Evolutionary conservation across 2,329 filamentous ascomycete genomes (phyloP).

Genomic region (Aspergillus ustus): DNA sequence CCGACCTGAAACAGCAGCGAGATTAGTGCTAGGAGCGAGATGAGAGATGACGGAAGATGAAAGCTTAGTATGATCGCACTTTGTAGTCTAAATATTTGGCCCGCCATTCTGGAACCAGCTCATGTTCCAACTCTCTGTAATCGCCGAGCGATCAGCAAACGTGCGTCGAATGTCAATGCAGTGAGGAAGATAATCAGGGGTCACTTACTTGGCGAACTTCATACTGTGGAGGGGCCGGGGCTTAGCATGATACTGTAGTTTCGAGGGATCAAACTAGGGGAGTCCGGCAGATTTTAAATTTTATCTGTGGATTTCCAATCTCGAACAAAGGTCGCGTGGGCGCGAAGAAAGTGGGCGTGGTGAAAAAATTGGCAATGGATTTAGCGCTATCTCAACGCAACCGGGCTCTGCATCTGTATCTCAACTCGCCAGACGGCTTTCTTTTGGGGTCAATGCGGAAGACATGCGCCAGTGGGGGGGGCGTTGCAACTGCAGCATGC

Average conservation of each 20-base stretch:
- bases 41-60: not conserved
- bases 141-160: slow-evolving; percentile 24
- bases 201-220: slow-evolving; percentile 65
- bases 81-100: slow-evolving; percentile 96
- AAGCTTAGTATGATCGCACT: slow-evolving; percentile 46
- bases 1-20: slow-evolving; percentile 56
- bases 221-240: slow-evolving; percentile 42
- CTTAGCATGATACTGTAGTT: slow-evolving; percentile 23
- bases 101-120: slow-evolving; percentile 92
- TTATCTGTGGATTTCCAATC: not conserved
- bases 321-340: slow-evolving; percentile 5
- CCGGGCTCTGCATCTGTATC: slow-evolving; percentile 3
- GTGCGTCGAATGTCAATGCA: slow-evolving; percentile 22
- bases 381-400: slow-evolving; percentile 13
- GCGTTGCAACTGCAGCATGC: not conserved
- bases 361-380: slow-evolving; percentile 12
- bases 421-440: not conserved
- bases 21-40: slow-evolving; percentile 4
- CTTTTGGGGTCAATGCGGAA: not conserved
- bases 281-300: slow-evolving; percentile 18
- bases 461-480: not conserved
- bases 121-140: slow-evolving; percentile 75
- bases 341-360: slow-evolving; percentile 3
- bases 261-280: slow-evolving; percentile 11
- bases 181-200: slow-evolving; percentile 10